Evolutionary conservation across 2,329 filamentous ascomycete species (phyloP).

Genomic region (Scedosporium aurantiacum): DNA sequence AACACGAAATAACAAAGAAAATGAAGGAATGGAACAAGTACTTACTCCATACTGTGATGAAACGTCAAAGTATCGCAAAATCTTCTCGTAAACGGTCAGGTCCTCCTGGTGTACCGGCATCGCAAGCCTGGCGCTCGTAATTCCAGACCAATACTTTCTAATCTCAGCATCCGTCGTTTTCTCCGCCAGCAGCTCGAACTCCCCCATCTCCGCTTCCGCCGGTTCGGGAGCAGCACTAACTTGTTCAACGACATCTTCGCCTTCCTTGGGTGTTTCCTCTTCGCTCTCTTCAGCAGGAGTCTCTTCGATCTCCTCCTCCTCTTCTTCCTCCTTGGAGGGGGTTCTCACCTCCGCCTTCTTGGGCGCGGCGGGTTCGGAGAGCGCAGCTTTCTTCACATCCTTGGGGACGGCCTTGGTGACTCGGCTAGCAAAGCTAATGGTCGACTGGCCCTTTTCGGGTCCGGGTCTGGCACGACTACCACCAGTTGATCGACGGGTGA

Average conservation of each 20-base stretch:
- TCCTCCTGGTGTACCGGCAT: conserved; percentile 68
- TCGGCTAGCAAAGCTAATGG: conserved; percentile 45
- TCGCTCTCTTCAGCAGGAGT: conserved; percentile 14
- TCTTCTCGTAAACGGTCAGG: conserved; percentile 66
- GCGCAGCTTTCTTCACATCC: conserved; percentile 32
- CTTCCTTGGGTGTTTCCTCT: conserved; percentile 15
- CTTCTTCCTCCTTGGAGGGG: neutral
- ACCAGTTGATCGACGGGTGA: conserved; percentile 36
- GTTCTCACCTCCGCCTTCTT: conserved; percentile 19
- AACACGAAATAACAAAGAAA: neutral
- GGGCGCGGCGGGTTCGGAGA: conserved; percentile 20
- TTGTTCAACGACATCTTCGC: conserved; percentile 11
- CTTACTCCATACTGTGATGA: conserved; percentile 84
- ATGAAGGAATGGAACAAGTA: conserved; percentile 15
- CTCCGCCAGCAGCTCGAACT: conserved; percentile 46
- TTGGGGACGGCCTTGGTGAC: conserved; percentile 43
- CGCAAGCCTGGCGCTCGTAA: conserved; percentile 59
- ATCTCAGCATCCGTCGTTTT: conserved; percentile 59
- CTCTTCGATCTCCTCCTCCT: conserved; percentile 10
- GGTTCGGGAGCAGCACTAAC: conserved; percentile 9
- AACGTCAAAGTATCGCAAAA: conserved; percentile 85
- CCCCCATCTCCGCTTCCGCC: conserved; percentile 29
- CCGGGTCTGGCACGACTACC: conserved; percentile 23
- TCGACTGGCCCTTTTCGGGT: conserved; percentile 37
- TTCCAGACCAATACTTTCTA: conserved; percentile 62